phyloP scores from a whole-genome alignment of 179 eudicot genomes.

The Gypsophila paniculata region DNA sequence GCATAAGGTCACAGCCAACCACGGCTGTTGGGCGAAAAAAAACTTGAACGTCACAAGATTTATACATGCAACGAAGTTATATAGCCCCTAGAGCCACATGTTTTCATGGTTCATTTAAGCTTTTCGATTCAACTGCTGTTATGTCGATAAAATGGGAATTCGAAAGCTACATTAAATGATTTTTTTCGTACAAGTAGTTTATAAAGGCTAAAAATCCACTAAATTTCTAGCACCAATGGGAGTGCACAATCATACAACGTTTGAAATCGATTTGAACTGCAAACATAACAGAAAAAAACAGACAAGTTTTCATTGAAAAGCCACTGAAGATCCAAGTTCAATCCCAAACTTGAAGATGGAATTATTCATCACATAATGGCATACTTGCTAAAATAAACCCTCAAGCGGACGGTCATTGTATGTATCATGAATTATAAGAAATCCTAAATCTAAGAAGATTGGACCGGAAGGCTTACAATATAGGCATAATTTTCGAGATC shows the following conservation, averaged over 20 bases:
- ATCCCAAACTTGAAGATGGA: background rate
- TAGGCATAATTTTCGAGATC: background rate
- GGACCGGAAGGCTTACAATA: background rate
- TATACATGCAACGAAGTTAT: too few relatives aligned
- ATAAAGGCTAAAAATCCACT: too few relatives aligned
- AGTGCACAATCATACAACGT: background rate
- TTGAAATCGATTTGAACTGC: too few relatives aligned
- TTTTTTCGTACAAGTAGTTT: too few relatives aligned
- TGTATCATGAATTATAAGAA: background rate
- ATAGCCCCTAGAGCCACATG: too few relatives aligned
- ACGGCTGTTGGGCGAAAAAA: background rate
- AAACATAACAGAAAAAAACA: too few relatives aligned
- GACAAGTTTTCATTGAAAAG: too few relatives aligned
- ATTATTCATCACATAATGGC: background rate
- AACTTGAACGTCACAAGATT: too few relatives aligned
- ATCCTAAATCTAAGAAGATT: background rate
- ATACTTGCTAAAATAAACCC: too few relatives aligned
- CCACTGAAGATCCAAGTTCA: too few relatives aligned
- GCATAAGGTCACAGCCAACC: background rate
- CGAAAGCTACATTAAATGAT: background rate
- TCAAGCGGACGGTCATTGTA: background rate
- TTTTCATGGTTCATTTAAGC: too few relatives aligned
- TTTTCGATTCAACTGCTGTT: background rate
- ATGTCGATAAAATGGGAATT: background rate
- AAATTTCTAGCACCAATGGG: too few relatives aligned